phyloP scores from a whole-genome alignment of 805 yeast genomes.

The Lipomyces kockii region DNA sequence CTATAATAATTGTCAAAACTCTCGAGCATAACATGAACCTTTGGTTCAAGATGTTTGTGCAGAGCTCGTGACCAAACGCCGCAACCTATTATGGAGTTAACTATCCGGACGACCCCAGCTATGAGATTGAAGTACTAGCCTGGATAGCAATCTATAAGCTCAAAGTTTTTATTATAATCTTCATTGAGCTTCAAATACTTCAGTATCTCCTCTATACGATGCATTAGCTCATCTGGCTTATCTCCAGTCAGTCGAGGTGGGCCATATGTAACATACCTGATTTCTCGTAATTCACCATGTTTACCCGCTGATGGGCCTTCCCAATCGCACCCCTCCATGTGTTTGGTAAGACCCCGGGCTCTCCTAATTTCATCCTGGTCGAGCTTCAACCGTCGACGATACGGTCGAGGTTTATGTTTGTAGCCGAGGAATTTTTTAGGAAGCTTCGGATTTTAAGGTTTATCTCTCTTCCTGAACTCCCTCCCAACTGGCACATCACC shows the following conservation, averaged over 20 bases:
- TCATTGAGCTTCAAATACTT: slow-evolving; percentile 53
- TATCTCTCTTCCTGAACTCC: background rate
- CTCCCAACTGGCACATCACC: background rate
- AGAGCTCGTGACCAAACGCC: slow-evolving; percentile 66
- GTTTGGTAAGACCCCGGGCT: background rate
- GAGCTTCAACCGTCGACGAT: background rate
- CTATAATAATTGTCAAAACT: slow-evolving; percentile 46
- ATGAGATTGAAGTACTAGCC: slow-evolving; percentile 27
- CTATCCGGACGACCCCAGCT: background rate
- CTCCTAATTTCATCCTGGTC: background rate
- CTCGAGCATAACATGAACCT: slow-evolving; percentile 67
- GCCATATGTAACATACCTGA: slow-evolving; percentile 13
- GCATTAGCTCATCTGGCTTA: background rate
- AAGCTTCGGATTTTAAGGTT: background rate
- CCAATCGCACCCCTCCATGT: slow-evolving; percentile 2
- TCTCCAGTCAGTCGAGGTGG: slow-evolving; percentile 38
- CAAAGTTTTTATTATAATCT: slow-evolving; percentile 44
- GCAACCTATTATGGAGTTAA: slow-evolving; percentile 47
- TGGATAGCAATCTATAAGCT: slow-evolving; percentile 46
- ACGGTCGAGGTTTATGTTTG: background rate
- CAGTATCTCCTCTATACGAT: slow-evolving; percentile 47
- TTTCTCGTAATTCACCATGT: slow-evolving; percentile 40
- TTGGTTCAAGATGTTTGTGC: slow-evolving; percentile 64
- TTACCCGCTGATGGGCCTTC: slow-evolving; percentile 30
- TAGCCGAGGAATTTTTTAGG: background rate